Conservation (phyloP, 2,329 filamentous ascomycete genomes). For the Sphaceloma murrayae region DNA sequence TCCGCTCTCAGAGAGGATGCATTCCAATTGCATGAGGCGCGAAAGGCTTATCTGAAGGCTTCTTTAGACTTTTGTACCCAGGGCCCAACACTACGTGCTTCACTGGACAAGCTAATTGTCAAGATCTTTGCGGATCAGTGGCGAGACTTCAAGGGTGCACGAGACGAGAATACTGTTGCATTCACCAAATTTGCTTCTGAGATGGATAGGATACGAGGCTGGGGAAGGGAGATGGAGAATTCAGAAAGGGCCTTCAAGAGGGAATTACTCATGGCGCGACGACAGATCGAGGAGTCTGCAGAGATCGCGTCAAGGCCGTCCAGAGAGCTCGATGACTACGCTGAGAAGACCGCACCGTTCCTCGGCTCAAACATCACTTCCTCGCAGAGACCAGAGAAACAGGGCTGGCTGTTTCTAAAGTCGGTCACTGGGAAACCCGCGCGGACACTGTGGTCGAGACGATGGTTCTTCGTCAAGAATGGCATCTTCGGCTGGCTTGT, state of each 20-base stretch:
- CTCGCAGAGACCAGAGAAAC: conserved; percentile 65
- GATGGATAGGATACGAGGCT: conserved; percentile 84
- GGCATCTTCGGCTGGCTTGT: conserved; percentile 94
- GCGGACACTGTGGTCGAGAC: conserved; percentile 75
- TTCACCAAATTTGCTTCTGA: conserved; percentile 64
- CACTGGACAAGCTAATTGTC: conserved; percentile 78
- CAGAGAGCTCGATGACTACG: conserved; percentile 87
- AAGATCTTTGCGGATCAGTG: conserved; percentile 77
- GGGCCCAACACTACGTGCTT: conserved; percentile 73
- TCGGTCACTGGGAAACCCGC: conserved; percentile 79
- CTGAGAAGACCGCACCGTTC: conserved; percentile 79
- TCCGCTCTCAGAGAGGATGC: conserved; percentile 88
- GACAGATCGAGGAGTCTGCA: conserved; percentile 71
- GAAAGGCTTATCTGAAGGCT: conserved; percentile 81
- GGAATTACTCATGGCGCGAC: conserved; percentile 68
- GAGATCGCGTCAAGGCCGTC: conserved; percentile 66
- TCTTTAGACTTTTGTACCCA: conserved; percentile 89
- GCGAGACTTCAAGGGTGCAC: conserved; percentile 67
- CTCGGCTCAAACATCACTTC: conserved; percentile 50
- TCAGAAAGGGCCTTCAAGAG: conserved; percentile 74
- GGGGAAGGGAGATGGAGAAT: conserved; percentile 88
- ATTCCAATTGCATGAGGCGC: conserved; percentile 86
- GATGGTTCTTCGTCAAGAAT: conserved; percentile 94
- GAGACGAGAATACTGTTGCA: conserved; percentile 52
- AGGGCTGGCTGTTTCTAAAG: conserved; percentile 85